phyloP scores from a whole-genome alignment of 164 flowering plant genomes.

The Aristolochia californica region DNA sequence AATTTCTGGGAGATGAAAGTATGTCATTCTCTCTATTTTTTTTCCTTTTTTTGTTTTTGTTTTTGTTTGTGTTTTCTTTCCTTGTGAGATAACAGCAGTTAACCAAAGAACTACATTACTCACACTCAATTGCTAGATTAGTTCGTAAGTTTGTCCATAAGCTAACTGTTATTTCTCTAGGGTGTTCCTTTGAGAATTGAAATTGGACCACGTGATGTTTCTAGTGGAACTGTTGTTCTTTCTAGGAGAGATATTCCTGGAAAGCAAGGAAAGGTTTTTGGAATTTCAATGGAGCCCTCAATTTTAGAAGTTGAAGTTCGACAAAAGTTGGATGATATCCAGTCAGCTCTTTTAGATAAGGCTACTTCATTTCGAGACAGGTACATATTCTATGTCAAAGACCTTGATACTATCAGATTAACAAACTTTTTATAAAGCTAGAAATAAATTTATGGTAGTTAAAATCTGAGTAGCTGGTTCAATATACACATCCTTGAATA shows the following conservation, averaged over 20 bases:
- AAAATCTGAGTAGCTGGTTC: too few relatives aligned
- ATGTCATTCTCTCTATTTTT: slow-evolving; percentile 2
- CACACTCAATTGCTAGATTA: too few relatives aligned
- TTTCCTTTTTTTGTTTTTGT: too few relatives aligned
- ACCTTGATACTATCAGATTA: not conserved
- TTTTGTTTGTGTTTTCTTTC: not conserved
- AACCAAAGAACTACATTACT: too few relatives aligned
- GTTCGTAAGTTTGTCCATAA: too few relatives aligned
- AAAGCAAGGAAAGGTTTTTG: slow-evolving; percentile 87
- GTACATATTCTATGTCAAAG: slow-evolving; percentile 20
- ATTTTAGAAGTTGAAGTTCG: slow-evolving; percentile 46
- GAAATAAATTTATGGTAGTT: too few relatives aligned
- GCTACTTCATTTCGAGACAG: slow-evolving; percentile 76
- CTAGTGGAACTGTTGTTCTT: slow-evolving; percentile 69
- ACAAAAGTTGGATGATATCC: slow-evolving; percentile 72
- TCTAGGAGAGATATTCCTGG: slow-evolving; percentile 94
- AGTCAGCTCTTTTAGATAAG: slow-evolving; percentile 55
- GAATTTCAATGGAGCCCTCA: slow-evolving; percentile 72
- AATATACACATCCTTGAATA: too few relatives aligned
- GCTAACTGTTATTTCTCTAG: slow-evolving; percentile 19
- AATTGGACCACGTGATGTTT: slow-evolving; percentile 95
- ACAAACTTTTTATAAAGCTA: not conserved
- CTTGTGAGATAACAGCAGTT: not conserved
- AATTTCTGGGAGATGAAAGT: slow-evolving; percentile 99
- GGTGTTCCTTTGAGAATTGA: slow-evolving; percentile 94